Base-by-base conservation (phyloP, 1,284 basidiomycete genomes). In the Sutorius eximius region DNA sequence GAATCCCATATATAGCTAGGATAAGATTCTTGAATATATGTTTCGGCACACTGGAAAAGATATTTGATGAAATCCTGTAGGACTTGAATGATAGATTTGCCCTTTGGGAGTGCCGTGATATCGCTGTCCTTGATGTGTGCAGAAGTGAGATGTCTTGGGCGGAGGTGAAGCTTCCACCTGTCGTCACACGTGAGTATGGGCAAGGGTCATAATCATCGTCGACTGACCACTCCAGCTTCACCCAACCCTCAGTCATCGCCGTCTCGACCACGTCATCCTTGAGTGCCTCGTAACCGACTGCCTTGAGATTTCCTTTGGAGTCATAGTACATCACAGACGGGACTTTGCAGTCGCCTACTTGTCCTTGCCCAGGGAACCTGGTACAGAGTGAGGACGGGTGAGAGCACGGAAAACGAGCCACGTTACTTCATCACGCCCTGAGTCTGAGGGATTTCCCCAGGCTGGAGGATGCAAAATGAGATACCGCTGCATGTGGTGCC, bases 51-150 rank as follows among this genome's bases (percentile, higher is more conserved):
- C 2, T 59, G 20, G 52, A 71, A 74, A 3, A 83, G 70, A 52
- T 82, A 83, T 1, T 42, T 49, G n/a, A 82, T 60, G 56, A 80
- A 81, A 56, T 83, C 81, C 3, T 74, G 70, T 38, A 79, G 75
- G 45, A 83, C 69, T 5, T 77, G 72, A 0, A 75, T 57, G 0
- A 73, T 72, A 0, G 67, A 68, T 61, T 79, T 81, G 36, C 72
- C 65, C 1, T 50, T 51, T 0, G 81, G 81, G 0, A 83, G 69
- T 2, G 73, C 69, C 0, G 73, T 75, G 11, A 79, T 62, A 6
- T 67, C 51, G 1, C 46, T 36, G 10, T 55, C 22, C 29, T 42
- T 46, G 38, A 49, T 46, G 32, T 44, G 11, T 8, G 12, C 18
- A n/a, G 43, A 18, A 2, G 12, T 2, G 12, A 22, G 20, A 45